A percentile compares a stretch with the other conserved stretches of the same genome.
These are phyloP conservation scores for Pseudogymnoascus sp. DNA, from an alignment of 2,329 filamentous ascomycete genomes.

Conservation along the genomic window DNA sequence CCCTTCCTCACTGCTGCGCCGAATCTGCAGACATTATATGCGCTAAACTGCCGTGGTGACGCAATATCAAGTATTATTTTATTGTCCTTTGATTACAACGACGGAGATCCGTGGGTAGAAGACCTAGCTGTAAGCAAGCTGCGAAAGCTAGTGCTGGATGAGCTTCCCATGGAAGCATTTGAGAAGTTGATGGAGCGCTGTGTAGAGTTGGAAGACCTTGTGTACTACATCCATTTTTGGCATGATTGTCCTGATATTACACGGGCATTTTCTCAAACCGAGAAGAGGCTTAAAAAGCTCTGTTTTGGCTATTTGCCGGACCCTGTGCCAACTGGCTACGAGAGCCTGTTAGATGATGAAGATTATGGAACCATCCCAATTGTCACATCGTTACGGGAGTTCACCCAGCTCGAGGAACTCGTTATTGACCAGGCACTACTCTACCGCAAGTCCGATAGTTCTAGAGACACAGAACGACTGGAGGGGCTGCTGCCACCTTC, in stretches of 20 bases:
- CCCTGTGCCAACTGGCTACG: not conserved
- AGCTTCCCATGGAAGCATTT: not conserved
- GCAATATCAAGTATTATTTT: not conserved
- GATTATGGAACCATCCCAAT: not conserved
- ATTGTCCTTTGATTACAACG: no score
- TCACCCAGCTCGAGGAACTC: not conserved
- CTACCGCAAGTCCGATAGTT: not conserved
- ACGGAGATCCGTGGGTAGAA: constrained; percentile 19
- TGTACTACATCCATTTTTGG: not conserved
- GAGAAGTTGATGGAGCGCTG: not conserved
- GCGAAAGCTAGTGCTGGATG: constrained; percentile 13
- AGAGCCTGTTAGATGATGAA: not conserved
- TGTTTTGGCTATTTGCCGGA: not conserved
- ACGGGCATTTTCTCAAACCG: not conserved
- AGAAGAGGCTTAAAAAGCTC: not conserved
- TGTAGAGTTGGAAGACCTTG: not conserved
- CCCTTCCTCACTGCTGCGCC: not conserved
- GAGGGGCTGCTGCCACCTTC: not conserved
- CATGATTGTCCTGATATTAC: not conserved
- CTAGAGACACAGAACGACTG: not conserved
- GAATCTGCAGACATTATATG: not conserved
- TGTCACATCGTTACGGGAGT: not conserved
- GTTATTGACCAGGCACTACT: not conserved
- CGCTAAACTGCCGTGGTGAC: not conserved
- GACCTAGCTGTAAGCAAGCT: constrained; percentile 22